Evolutionary conservation across 805 yeast genomes (phyloP), one percentile per base, ranked within the genome.

Genomic region (Phaffomyces opuntiae): DNA sequence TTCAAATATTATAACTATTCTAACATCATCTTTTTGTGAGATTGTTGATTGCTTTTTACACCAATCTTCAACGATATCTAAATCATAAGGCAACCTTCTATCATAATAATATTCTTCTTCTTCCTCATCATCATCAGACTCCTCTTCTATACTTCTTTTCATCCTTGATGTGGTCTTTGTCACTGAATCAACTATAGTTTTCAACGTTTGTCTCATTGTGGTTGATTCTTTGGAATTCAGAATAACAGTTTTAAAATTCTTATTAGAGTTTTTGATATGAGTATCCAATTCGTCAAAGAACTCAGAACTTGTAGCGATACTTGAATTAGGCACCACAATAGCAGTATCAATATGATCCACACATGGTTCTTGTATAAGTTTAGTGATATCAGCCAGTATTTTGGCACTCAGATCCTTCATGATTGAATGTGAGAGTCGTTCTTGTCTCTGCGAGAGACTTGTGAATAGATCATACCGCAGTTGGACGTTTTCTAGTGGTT

Each of bases 61-160:
- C 62, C 62, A 59, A n/a, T 58, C 58, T 9, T 47, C 49, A 4
- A 50, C 52, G 16, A 56, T 51, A 29, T 58, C 61, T 11, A 59
- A 45, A 42, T 59, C 63, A 46, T 49, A 57, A 1, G 57, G 55
- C 4, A 51, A 41, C 40, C 57, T 51, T 42, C 45, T 53, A 40
- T 57, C 58, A 36, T 50, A 53, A 4, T 40, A 38, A 34, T 34
- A 33, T 36, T 50, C 12, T 2, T 44, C 54, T 11, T 50, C 52
- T 3, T 48, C 51, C 5, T 50, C 53, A 5, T 49, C 51, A 19
- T 36, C 31, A 12, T 46, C 51, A 8, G 31, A 50, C 4, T 35
- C 43, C 5, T 40, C 39, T 9, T 44, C 24, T 9, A 36, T 24
- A 5, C 44, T 40, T 4, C 36, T 31, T 8, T 21, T 40, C 2